Evolutionary conservation across 805 yeast genomes (phyloP).

Genomic region (Lipomyces spencermartinsiae): DNA sequence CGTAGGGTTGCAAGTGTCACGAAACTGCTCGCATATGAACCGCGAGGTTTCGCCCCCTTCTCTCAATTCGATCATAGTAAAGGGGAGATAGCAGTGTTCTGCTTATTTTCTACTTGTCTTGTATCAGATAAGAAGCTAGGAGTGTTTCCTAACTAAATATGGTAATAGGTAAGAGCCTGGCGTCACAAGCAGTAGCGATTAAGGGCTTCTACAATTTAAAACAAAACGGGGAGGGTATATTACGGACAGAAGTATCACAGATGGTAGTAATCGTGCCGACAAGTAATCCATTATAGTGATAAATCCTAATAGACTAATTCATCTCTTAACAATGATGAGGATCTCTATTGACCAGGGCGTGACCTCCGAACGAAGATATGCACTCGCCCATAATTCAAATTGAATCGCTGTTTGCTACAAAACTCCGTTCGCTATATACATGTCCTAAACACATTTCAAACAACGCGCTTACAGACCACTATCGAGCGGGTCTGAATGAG

Average conservation of each 20-base stretch:
- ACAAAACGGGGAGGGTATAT: too few species aligned
- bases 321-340: not conserved
- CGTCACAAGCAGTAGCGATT: too few species aligned
- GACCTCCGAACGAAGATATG: not conserved
- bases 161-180: too few species aligned
- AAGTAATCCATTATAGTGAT: not conserved
- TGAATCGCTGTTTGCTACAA: not conserved
- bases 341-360: not conserved
- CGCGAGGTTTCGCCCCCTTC: not conserved
- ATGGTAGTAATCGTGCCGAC: not conserved
- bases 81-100: not conserved
- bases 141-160: too few species aligned
- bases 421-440: constrained; percentile 1
- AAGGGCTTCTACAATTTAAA: too few species aligned
- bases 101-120: too few species aligned
- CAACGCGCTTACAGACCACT: not conserved
- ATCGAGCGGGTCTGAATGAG: not conserved
- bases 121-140: not conserved
- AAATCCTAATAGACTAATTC: not conserved
- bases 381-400: not conserved
- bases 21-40: not conserved
- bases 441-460: not conserved
- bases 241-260: too few species aligned
- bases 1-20: constrained; percentile 2
- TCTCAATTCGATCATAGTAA: not conserved